Evolutionary conservation across 192 early-diverging fungal species (phyloP), one percentile per base, ranked within the genome.

Genomic region (Helicostylum pulchrum): DNA sequence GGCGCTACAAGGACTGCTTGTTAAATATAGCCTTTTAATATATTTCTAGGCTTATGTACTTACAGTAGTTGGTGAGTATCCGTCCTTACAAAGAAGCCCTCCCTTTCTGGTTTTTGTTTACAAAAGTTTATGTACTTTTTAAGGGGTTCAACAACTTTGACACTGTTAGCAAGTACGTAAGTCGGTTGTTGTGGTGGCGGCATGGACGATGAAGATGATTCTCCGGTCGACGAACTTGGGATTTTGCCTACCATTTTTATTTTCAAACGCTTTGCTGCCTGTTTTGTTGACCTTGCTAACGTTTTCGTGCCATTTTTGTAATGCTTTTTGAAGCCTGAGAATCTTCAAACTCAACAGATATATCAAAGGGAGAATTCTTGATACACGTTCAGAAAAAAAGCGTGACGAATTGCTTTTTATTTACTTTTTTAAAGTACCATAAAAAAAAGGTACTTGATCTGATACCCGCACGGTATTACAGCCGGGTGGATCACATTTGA

Each of bases 31-130:
- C 53, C 53, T 54, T 30, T 32, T 54, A 36, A 54, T 54, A 14
- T 54, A 54, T 54, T 54, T 53, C n/a, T 54, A 54, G 53, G 53
- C 53, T 54, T 36, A 54, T 54, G 53, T 54, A 54, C 31, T 54
- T 54, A 36, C 53, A 54, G 53, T 36, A 54, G n/a, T 36, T 54
- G 21, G 26, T 54, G 31, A 14, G 53, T 54, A 19, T 54, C 53
- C 14, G 26, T 36, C 32, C 7, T 36, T 5, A 54, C 0, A 54
- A 54, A 54, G 31, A 54, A 54, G 0, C 53, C 53, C 32, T 54
- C 53, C 14, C 53, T 54, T 54, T 36, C 31, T 10, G 53, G n/a
- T 15, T 54, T 54, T 54, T 54, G 53, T 17, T 54, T 54, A 15
- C 53, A 54, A 36, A 54, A 54, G 15, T 54, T 54, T 34, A 54